Percentiles rank a stretch among this genome's conserved stretches.
Conservation (phyloP, 1,284 basidiomycete species). For the Somion occarium region DNA sequence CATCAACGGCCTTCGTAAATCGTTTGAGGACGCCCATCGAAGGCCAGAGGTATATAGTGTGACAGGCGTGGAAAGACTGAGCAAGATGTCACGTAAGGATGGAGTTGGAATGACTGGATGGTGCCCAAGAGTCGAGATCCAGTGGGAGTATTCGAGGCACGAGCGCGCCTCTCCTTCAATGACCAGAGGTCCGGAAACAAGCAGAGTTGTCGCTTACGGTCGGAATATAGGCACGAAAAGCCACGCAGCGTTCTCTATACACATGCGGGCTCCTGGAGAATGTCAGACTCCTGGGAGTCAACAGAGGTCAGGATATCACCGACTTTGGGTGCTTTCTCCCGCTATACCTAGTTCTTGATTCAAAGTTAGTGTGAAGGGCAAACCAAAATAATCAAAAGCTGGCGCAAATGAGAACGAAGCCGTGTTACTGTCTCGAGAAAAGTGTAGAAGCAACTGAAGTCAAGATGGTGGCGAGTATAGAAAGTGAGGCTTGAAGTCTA, state of each 20-base stretch:
- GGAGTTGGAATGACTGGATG: no score
- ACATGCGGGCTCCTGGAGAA: neutral
- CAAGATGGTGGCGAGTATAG: no score
- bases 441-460: no score
- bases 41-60: neutral
- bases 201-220: neutral
- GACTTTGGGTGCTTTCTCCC: neutral
- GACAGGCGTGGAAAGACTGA: neutral
- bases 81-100: no score
- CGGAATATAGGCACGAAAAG: neutral
- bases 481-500: no score
- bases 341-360: no score
- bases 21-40: constrained; percentile 34
- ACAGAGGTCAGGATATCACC: neutral
- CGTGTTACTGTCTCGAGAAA: no score
- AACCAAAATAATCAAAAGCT: no score
- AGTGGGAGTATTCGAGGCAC: constrained; percentile 1
- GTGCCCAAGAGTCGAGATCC: neutral
- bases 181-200: neutral
- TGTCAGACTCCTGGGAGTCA: neutral
- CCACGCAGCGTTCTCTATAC: neutral
- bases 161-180: neutral
- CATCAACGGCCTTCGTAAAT: constrained; percentile 55
- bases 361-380: no score
- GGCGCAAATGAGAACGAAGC: no score